Evolutionary conservation across 2,329 filamentous ascomycete species (phyloP), one percentile per base, ranked within the genome.

Genomic region (Botrytis tulipae): DNA sequence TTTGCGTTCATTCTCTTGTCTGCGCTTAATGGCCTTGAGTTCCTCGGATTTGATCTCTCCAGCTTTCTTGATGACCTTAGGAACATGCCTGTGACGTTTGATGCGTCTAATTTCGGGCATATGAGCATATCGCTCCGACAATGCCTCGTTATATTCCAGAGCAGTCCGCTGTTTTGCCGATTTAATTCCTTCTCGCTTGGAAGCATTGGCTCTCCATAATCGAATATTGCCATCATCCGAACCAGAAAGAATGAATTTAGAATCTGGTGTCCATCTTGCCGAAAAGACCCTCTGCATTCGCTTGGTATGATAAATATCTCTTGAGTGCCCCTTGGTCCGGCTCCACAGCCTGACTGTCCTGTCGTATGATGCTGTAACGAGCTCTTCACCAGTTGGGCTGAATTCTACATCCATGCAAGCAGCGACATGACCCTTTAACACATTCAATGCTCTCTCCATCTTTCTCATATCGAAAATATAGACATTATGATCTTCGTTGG

Each of bases 331-430:
- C 75, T 91, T 86, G 76, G 91, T 89, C 73, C 93, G 88, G 81
- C 90, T 90, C 93, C 94, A 98, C 68, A 98, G 85, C 69, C 96
- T 90, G 70, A 99, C 87, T 7, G 94, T 97, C 75, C 94, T 90
- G 81, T 97, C 93, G 81, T 95, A 94, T n/a, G 88, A 94, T 76
- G 93, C 96, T 22, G 92, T 93, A 32, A 98, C 94, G 63, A 99
- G 88, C 82, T 98, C 95, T 82, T 98, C 92, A 74, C 96, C 96
- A 0, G 96, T 98, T 0, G 96, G 95, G 67, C 92, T 95, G 83
- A 95, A 99, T 80, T 98, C 94, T 59, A 99, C 92, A 82, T 97
- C 95, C 93, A 98, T 98, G 37, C 98, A 95, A 32, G 96, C 96
- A 12, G 87, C 86, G 67, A 97, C 94, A 81, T 97, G 94, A 78